Base-by-base conservation (phyloP, 1,139 yeast species). In the Lodderomyces elongisporus region DNA sequence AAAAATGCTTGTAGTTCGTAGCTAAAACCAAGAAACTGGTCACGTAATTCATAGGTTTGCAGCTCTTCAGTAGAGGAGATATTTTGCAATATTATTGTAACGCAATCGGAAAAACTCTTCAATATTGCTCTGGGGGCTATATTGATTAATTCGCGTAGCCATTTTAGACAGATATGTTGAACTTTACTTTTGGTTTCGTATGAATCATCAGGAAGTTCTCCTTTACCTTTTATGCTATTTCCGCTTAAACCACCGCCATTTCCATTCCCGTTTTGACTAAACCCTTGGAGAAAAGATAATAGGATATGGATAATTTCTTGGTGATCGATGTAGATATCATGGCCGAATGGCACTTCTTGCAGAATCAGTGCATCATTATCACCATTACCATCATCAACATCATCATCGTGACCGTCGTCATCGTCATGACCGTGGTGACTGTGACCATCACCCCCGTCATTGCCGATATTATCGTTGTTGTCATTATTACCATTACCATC, bases 271-370 rank as follows among this genome's bases (percentile, higher is more conserved):
- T 45, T 35, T n/a, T 40, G 39, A 24, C 25, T 28, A 8, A 40
- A 28, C 13, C 79, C 65, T 41, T 85, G 84, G 33, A 93, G 64
- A 44, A 87, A 87, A 2, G 88, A 77, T 21, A 91, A 74, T 28
- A 91, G 59, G 29, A 89, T 88, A 37, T 79, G 85, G 32, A 88
- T 80, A 31, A 91, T 80, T 46, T 77, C 83, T 4, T 88, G 77
- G 48, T 79, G 87, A 56, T 89, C 93, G 32, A 91, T 71, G 41
- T 75, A 77, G 14, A 88, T 80, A 51, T 91, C 95, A 52, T 88
- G 96, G 0, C 96, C 96, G 13, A 81, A 66, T 7, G 78, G 59
- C 4, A 78, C 85, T 31, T 54, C 63, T 10, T 58, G 60, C 3
- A n/a, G n/a, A n/a, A n/a, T n/a, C n/a, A n/a, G n/a, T 49, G 54